Percentiles rank a stretch among this genome's conserved stretches.
These are phyloP conservation scores for Vitis rotundifolia DNA, from an alignment of 164 flowering plant species.

Conservation along the genomic window DNA sequence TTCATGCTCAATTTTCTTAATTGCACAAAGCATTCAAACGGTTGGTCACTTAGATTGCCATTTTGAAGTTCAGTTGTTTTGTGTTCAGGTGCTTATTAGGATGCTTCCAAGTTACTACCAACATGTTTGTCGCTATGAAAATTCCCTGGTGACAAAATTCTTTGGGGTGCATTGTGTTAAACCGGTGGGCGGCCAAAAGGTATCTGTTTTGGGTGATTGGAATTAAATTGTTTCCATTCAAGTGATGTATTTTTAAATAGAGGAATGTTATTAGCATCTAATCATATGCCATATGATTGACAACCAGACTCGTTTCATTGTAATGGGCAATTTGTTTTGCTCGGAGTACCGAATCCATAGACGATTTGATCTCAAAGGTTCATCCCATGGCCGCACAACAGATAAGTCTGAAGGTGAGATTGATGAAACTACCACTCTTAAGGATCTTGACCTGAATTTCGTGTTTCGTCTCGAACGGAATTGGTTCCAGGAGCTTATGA, in stretches of 20 bases:
- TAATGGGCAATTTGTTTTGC: constrained; percentile 89
- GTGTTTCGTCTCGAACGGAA: constrained; percentile 62
- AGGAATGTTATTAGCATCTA: constrained; percentile 1
- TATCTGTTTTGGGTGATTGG: constrained; percentile 10
- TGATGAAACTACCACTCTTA: constrained; percentile 82
- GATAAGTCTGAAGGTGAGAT: constrained; percentile 69
- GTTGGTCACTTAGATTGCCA: not conserved
- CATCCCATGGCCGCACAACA: constrained; percentile 82
- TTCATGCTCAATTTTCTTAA: not conserved
- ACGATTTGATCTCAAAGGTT: constrained; percentile 86
- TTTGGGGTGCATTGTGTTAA: constrained; percentile 89
- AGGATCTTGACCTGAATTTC: constrained; percentile 87
- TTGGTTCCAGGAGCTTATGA: constrained; percentile 71
- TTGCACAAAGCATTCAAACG: not conserved
- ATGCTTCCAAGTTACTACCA: constrained; percentile 83
- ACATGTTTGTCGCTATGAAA: constrained; percentile 66
- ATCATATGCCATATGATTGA: constrained; percentile 6
- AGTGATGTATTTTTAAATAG: not conserved
- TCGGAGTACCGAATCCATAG: constrained; percentile 78
- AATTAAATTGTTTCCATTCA: not conserved
- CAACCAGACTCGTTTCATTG: constrained; percentile 72
- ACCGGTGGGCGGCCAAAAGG: constrained; percentile 88
- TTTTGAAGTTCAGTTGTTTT: constrained; percentile 4
- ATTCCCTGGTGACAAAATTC: constrained; percentile 78
- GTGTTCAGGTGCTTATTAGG: constrained; percentile 67